A percentile compares a stretch with the other conserved stretches of the same genome.
These are phyloP conservation scores for Monosporascus sp. DNA, from an alignment of 2,329 filamentous ascomycete species.

Conservation along the genomic window DNA sequence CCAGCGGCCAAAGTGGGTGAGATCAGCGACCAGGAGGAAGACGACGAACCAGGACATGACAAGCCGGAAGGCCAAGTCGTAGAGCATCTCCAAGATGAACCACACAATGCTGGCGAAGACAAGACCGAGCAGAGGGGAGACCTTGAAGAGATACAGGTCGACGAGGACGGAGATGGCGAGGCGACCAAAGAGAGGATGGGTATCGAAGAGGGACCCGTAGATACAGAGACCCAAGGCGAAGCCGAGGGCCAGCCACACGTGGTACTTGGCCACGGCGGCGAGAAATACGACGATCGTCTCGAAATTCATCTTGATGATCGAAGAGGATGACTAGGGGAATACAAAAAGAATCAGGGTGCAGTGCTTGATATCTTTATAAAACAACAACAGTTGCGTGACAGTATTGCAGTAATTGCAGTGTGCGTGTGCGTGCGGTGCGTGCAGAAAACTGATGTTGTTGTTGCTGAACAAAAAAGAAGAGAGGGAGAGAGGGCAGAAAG, in stretches of 20 bases:
- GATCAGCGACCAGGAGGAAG: background rate
- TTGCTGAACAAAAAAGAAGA: too few species aligned
- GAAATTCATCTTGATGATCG: too few species aligned
- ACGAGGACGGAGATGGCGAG: background rate
- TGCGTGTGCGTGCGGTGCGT: too few species aligned
- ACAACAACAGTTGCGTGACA: too few species aligned
- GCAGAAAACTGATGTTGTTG: too few species aligned
- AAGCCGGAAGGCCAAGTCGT: conserved; percentile 1
- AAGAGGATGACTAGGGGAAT: too few species aligned
- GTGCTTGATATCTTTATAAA: too few species aligned
- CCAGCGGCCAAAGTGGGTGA: conserved; percentile 3
- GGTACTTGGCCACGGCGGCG: background rate
- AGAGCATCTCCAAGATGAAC: background rate
- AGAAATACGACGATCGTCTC: background rate
- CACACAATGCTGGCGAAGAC: background rate
- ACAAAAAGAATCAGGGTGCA: too few species aligned
- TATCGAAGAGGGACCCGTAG: background rate
- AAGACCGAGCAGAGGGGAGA: conserved; percentile 1
- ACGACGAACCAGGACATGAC: background rate
- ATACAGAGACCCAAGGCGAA: background rate
- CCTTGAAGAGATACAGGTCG: conserved; percentile 2
- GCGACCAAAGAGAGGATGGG: background rate
- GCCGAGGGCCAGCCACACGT: background rate
- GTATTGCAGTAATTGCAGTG: too few species aligned
- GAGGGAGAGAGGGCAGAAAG: too few species aligned